Evolutionary conservation across 768 basidiomycete species (phyloP), one percentile per base, ranked within the genome.

Genomic region (Suillus luteus): DNA sequence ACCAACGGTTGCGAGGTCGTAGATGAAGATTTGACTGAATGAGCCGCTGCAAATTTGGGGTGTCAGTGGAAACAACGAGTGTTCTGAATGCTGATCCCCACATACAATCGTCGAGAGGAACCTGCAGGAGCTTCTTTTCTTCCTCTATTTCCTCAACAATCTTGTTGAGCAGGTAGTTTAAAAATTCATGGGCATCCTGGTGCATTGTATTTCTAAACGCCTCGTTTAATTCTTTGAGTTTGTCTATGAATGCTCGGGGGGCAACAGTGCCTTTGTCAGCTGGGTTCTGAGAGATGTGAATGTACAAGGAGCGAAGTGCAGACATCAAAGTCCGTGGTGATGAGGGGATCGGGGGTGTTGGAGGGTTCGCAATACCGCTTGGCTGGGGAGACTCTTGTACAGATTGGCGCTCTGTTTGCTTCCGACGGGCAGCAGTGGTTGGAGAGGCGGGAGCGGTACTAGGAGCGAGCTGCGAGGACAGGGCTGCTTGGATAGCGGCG

Each of bases 151-250:
- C 95, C 76, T 99, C 96, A 41, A 95, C 90, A 57, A 99, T 89
- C 74, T 83, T 88, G 76, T 99, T 99, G 61, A 99, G 79, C 33
- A 98, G 79, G 77, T 91, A 98, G 74, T 96, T 97, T 48, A 98
- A 81, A 76, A 99, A 99, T 77, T 99, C 97, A 77, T 99, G 97
- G 3, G 97, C 97, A 75, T 99, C 97, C 74, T 99, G 97, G 74
- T 99, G 97, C 85, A 92, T 91, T 17, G 92, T 90, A 43, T 89
- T 89, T 55, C 94, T 85, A 72, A 98, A 99, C 54, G 90, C 82
- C 70, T 95, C 93, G 76, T 99, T 99, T 70, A 93, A 82, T 71
- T 95, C 88, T 77, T 93, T 93, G 69, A 99, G 85, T 73, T 96
- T 96, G 72, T 94, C 89, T 73, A 99, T 90, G 76, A 99, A 93